These are phyloP conservation scores for Forsythia viridissima DNA, from an alignment of 257 asterid species.

Conservation along the genomic window DNA sequence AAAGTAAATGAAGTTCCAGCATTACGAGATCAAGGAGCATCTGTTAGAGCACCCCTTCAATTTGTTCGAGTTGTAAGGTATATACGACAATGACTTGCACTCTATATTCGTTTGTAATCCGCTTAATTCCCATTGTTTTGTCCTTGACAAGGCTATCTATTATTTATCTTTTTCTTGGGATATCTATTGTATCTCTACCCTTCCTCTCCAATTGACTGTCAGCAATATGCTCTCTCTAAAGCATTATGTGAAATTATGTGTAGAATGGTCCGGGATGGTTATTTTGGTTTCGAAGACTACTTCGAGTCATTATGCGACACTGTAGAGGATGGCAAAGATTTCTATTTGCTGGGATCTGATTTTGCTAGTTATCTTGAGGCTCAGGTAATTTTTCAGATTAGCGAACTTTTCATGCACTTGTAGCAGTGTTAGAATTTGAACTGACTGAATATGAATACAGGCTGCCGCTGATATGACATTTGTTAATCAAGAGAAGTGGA, in stretches of 20 bases:
- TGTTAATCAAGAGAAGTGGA: conserved; percentile 49
- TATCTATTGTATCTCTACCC: neutral
- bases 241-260: neutral
- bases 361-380: conserved; percentile 54
- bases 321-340: conserved; percentile 46
- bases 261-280: conserved; percentile 57
- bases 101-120: neutral
- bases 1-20: conserved; percentile 43
- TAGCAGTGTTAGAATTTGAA: conserved; percentile 8
- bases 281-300: conserved; percentile 53
- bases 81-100: neutral
- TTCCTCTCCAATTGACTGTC: neutral
- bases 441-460: conserved; percentile 26
- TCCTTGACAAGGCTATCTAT: neutral
- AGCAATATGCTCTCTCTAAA: neutral
- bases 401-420: neutral
- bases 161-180: neutral
- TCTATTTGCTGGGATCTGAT: conserved; percentile 48
- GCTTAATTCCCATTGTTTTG: neutral
- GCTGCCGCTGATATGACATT: conserved; percentile 47
- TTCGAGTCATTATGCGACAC: conserved; percentile 44
- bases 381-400: conserved; percentile 35
- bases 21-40: conserved; percentile 41
- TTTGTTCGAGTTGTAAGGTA: conserved; percentile 53
- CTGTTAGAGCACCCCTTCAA: conserved; percentile 38